A percentile compares a stretch with the other conserved stretches of the same genome.
Evolutionary conservation across 305 asterid species (phyloP).

Genomic region (Fraxinus angustifolia): DNA sequence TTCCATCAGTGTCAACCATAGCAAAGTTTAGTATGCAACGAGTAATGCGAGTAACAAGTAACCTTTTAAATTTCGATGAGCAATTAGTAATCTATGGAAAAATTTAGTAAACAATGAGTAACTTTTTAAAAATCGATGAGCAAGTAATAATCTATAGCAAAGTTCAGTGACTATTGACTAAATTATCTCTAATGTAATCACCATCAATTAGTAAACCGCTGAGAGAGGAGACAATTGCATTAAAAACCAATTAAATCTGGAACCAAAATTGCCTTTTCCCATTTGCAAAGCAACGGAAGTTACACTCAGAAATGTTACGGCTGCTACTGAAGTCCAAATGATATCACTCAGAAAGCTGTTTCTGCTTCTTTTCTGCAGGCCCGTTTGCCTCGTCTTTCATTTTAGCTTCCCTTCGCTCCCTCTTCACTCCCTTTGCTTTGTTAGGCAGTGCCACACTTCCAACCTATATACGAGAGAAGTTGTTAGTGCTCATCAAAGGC

Average conservation of each 20-base stretch:
- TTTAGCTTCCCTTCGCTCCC: constrained; percentile 84
- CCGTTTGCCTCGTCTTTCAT: constrained; percentile 36
- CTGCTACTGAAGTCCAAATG: not conserved
- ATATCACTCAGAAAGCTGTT: constrained; percentile 47
- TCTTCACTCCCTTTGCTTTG: constrained; percentile 78
- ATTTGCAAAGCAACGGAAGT: not conserved
- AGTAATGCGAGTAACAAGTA: too few species aligned
- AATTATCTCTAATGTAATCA: not conserved
- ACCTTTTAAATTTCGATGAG: too few species aligned
- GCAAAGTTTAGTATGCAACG: too few species aligned
- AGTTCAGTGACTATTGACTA: too few species aligned
- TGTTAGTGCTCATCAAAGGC: not conserved
- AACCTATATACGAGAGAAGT: constrained; percentile 40
- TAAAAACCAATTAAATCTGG: not conserved
- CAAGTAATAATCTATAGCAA: too few species aligned
- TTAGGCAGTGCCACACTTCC: constrained; percentile 58
- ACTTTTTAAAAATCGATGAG: too few species aligned
- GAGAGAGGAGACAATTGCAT: not conserved
- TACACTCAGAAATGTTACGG: constrained; percentile 1
- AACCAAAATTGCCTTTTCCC: constrained; percentile 16
- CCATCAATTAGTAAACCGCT: not conserved
- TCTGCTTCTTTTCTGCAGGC: constrained; percentile 61
- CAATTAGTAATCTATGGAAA: too few species aligned
- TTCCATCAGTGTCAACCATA: too few species aligned
- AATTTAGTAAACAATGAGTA: too few species aligned